Percentiles rank a stretch among this genome's conserved stretches.
Conservation (phyloP, 331 rosid species). For the Saraca asoca region DNA sequence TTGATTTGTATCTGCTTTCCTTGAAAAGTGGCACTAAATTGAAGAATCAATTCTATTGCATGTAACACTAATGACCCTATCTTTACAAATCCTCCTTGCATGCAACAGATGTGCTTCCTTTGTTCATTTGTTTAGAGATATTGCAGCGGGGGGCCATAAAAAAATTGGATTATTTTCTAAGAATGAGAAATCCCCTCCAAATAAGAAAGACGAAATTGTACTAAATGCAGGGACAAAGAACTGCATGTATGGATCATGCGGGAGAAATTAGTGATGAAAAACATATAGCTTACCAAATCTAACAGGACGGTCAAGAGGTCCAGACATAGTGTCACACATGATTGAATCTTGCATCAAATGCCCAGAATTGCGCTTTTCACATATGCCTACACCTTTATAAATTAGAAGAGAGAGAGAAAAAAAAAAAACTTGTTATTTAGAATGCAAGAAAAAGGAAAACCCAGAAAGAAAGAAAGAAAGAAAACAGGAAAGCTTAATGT, state of each 20-base stretch:
- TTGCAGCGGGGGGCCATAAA: background rate
- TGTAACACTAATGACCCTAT: no score
- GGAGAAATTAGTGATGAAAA: background rate
- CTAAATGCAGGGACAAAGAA: background rate
- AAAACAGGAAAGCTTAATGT: background rate
- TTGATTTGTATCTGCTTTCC: no score
- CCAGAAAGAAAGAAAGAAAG: constrained; percentile 11
- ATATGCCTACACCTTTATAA: constrained; percentile 48
- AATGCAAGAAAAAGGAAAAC: constrained; percentile 26
- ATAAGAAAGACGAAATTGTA: background rate
- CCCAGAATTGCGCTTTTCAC: constrained; percentile 44
- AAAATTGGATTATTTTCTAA: constrained; percentile 3
- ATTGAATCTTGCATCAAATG: constrained; percentile 48
- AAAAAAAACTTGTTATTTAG: background rate
- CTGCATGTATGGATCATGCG: no score
- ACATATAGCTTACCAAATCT: constrained; percentile 45
- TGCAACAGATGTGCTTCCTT: background rate
- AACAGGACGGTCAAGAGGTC: constrained; percentile 46
- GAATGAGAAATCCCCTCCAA: no score
- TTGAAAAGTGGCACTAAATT: no score
- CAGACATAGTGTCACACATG: constrained; percentile 74
- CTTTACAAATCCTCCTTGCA: background rate
- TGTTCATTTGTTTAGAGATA: background rate
- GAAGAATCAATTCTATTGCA: no score
- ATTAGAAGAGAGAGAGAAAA: no score